Base-by-base conservation (phyloP, 805 yeast species). In the Maudiozyma barnettii region DNA sequence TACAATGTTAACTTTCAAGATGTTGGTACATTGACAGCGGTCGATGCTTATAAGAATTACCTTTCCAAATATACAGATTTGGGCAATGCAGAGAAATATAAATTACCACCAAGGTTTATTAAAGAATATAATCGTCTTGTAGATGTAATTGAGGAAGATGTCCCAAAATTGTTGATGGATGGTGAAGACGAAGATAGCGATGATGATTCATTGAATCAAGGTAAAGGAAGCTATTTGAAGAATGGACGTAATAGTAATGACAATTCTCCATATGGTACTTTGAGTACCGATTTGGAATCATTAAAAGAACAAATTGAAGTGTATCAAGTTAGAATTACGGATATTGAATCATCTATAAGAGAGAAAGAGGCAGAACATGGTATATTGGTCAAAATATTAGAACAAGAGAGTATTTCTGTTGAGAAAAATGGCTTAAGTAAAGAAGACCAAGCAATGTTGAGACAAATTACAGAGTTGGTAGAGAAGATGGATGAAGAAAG, bases 1-100 rank as follows among this genome's bases (percentile, higher is more conserved):
- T 82, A 82, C 57, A 83, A 84, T 57, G 89, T 86, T 39, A 84
- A 84, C 60, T 82, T 82, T 67, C 84, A 84, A 58, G 90, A 84
- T 63, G 71, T 75, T 9, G 84, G 82, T 0, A 91, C 84, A 7
- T 82, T 81, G 56, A 72, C 66, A 14, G 76, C 85, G 0, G 81
- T 82, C 4, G 66, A 69, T 21, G 57, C 69, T 0, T 82, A 64
- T 58, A 53, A 54, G 39, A 49, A 56, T 55, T 55, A 56, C 44
- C 41, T 59, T 22, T 43, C 50, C 12, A 52, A 54, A 41, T 57
- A 59, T 41, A 41, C 50, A 2, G 30, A 19, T 3, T 9, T 49
- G 2, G 42, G 50, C 7, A 44, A 47, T 4, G 18, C 16, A 1
- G 26, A 39, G 26, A 37, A 41, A 43, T 8, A 49, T 31, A 18